These are phyloP conservation scores for Nemania bipapillata DNA, from an alignment of 2,329 filamentous ascomycete genomes.

Conservation along the genomic window DNA sequence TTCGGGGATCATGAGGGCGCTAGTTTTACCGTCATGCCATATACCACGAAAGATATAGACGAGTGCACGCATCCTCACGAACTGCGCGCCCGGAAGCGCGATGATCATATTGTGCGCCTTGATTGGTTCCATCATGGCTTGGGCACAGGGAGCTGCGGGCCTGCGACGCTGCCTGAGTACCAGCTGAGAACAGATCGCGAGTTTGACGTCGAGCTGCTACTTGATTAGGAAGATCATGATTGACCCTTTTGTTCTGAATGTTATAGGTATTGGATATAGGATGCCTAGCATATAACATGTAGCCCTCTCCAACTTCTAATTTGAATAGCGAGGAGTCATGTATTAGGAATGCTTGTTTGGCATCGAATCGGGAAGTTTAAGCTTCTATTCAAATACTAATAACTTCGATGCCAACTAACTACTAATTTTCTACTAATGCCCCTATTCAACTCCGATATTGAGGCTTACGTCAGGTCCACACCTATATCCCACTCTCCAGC, in stretches of 20 bases:
- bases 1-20: slow-evolving; percentile 61
- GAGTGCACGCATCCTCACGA: slow-evolving; percentile 69
- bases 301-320: neutral
- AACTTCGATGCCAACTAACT: slow-evolving; percentile 21
- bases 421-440: too few species aligned
- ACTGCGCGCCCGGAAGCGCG: slow-evolving; percentile 59
- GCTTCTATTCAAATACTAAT: slow-evolving; percentile 7
- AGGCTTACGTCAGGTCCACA: too few species aligned
- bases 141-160: slow-evolving; percentile 71
- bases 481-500: too few species aligned
- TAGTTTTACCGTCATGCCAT: slow-evolving; percentile 68
- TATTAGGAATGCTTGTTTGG: neutral
- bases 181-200: slow-evolving; percentile 56
- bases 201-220: slow-evolving; percentile 58
- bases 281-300: neutral
- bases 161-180: slow-evolving; percentile 63
- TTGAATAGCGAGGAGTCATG: neutral
- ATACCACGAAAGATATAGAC: slow-evolving; percentile 65
- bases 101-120: slow-evolving; percentile 67
- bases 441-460: too few species aligned
- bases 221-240: slow-evolving; percentile 53
- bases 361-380: neutral
- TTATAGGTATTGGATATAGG: too few species aligned
- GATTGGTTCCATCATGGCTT: slow-evolving; percentile 72
- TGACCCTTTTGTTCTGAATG: too few species aligned